Evolutionary conservation across 2,329 filamentous ascomycete species (phyloP), one percentile per base, ranked within the genome.

Genomic region (Fusarium mundagurra): DNA sequence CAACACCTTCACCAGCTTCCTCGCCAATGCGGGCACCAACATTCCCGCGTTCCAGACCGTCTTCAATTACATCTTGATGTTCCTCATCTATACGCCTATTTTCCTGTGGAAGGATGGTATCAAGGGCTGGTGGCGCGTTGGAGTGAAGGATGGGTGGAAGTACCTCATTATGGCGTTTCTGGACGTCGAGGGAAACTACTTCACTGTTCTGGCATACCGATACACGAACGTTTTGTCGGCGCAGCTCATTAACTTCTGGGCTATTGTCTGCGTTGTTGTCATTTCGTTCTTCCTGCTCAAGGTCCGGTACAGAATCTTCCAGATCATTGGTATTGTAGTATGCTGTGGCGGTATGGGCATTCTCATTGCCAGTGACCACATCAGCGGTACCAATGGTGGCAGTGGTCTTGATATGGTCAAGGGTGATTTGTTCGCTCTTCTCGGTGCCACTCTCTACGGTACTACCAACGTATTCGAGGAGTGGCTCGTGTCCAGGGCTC

Each of bases 241-340:
- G 22, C 95, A 98, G 87, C 89, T 99, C 60, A 94, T 99, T 85
- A 98, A 98, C 88, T 98, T 98, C 86, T 98, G 96, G 96, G 94
- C 95, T 77, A 98, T 99, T 76, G 94, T 97, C 58, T 92, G 96
- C 72, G 96, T 99, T 29, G 94, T 98, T 27, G 81, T 93, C 70
- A 85, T 98, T 74, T 98, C 94, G 34, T 95, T 97, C 84, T 75
- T 92, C 73, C 87, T 98, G 77, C 90, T 99, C 66, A 89, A 88
- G 76, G 96, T 99, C 50, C 93, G 96, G 78, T 99, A 99, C 88
- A 94, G 95, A 85, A 86, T 90, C 81, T 91, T 93, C 67, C 96
- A 98, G 86, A 90, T 98, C 78, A 76, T 90, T 38, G 96, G 96
- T 64, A 98, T 99, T 82, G 80, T 98, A 55, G 86, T 98, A 82